Base-by-base conservation (phyloP, 2,329 filamentous ascomycete genomes). In the Fusarium veterinarium region DNA sequence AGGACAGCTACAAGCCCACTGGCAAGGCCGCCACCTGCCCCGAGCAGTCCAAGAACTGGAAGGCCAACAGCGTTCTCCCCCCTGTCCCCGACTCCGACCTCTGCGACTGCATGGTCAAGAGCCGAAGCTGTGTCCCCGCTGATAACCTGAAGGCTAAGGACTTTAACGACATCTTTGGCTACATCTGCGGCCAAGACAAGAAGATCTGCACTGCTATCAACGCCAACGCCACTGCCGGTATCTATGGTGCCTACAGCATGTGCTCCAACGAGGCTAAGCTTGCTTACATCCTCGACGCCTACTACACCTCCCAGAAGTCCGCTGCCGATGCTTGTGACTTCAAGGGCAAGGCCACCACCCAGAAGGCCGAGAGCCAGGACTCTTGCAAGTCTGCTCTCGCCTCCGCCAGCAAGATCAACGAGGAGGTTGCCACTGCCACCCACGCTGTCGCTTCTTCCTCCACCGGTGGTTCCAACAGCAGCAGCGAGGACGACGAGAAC, bases 81-180 rank as follows among this genome's bases (percentile, higher is more conserved):
- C 95, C 95, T 14, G 89, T 89, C 16, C 95, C 95, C 72, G 94
- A 98, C 84, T 79, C 89, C 49, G 79, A 90, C 48, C 91, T 97
- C 51, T 99, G 96, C 88, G 82, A 87, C 64, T 99, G 96, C 89
- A 97, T 97, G 93, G 88, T 89, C 81, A 85, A 89, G 72, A 90
- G 90, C 48, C 85, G 97, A 64, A 84, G 85, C 66, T 99, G 96
- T 84, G 87, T 88, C 33, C 90, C 94, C 68, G 85, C 88, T 49
- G 82, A 86, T 51, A 82, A 83, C 76, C 84, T 94, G 30, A 84
- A 87, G 72, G 80, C 84, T 55, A 86, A 91, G 60, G 84, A 90
- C 63, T 92, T 90, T 77, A 89, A 88, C 55, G 84, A 87, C 20
- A 88, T 96, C 75, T 98, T 98, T 83, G 86, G 86, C 80, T 91